These are phyloP conservation scores for Stereocaulon alpinum DNA, from an alignment of 495 filamentous ascomycete species.

Conservation along the genomic window DNA sequence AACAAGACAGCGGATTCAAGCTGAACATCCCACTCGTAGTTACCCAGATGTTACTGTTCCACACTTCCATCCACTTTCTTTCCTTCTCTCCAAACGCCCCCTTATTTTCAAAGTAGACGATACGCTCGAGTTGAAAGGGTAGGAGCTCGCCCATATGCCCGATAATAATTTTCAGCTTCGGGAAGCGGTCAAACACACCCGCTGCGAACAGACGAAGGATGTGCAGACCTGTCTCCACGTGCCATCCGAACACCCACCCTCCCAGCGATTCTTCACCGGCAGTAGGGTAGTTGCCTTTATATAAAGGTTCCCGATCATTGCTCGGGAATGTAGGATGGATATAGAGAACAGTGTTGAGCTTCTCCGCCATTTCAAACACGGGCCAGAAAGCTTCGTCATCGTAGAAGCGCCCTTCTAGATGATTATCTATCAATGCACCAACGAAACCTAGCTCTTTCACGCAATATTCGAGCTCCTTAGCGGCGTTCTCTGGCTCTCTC, in stretches of 20 bases:
- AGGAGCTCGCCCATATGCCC: constrained; percentile 7
- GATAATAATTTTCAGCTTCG: constrained; percentile 35
- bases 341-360: constrained; percentile 48
- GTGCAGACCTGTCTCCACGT: constrained; percentile 37
- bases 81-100: not conserved
- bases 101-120: not conserved
- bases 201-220: constrained; percentile 33
- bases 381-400: constrained; percentile 25
- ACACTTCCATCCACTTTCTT: not conserved
- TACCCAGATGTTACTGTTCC: constrained; percentile 1
- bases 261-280: constrained; percentile 29
- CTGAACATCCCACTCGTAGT: constrained; percentile 4
- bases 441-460: constrained; percentile 40
- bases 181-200: constrained; percentile 41
- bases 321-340: constrained; percentile 43
- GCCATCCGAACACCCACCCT: constrained; percentile 36
- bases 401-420: constrained; percentile 39
- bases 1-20: not conserved
- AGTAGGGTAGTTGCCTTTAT: constrained; percentile 27
- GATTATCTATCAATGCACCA: constrained; percentile 48
- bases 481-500: constrained; percentile 34
- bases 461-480: constrained; percentile 38
- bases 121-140: not conserved
- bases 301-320: constrained; percentile 28
- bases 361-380: constrained; percentile 39